Conservation (phyloP, 441 rosid genomes). For the Euphorbia schlechtendalii region DNA sequence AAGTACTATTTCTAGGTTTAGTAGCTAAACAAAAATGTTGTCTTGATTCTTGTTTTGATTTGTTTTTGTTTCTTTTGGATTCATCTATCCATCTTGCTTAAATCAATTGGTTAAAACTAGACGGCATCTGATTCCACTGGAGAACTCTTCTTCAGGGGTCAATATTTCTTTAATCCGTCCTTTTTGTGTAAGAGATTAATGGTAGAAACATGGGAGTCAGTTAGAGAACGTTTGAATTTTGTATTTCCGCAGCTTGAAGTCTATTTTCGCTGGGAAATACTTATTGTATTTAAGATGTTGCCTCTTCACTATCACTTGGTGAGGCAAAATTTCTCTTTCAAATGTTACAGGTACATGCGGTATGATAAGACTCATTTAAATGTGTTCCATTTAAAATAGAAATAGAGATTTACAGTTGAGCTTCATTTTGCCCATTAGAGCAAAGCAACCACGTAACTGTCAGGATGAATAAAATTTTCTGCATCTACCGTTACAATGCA, state of each 20-base stretch:
- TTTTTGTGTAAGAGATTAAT: not conserved
- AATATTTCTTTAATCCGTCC: not conserved
- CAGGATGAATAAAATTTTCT: no score
- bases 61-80: not conserved
- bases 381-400: no score
- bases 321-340: constrained; percentile 2
- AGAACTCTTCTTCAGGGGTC: not conserved
- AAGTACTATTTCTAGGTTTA: constrained; percentile 19
- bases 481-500: not conserved
- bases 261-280: no score
- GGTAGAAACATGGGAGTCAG: not conserved
- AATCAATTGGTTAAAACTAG: not conserved
- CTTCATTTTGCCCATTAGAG: no score
- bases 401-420: no score
- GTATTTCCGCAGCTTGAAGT: no score
- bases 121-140: constrained; percentile 13
- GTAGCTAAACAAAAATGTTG: constrained; percentile 29
- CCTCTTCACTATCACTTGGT: not conserved
- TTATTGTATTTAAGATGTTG: not conserved
- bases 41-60: constrained; percentile 5
- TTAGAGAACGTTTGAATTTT: no score
- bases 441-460: no score
- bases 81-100: no score
- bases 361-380: not conserved
- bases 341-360: not conserved